Percentiles rank a stretch among this genome's conserved stretches.
Conservation (phyloP, 1,139 yeast genomes). For the Debaryomycetaceae sp. region DNA sequence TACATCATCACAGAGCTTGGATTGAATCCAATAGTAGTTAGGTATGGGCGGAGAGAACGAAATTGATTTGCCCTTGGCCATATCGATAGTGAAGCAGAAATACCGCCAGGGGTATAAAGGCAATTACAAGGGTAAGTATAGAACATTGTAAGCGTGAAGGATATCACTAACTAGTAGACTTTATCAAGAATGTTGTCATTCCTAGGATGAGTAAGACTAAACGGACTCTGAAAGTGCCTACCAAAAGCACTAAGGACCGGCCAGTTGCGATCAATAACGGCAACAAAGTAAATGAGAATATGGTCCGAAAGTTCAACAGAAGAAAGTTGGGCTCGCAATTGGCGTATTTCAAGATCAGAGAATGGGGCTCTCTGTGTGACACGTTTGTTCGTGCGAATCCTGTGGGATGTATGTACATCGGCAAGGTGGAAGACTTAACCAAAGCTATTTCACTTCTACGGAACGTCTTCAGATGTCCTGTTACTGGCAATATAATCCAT, state of each 20-base stretch:
- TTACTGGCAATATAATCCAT: neutral
- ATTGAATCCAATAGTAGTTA: too few species aligned
- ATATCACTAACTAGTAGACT: conserved; percentile 1
- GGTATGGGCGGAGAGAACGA: conserved; percentile 1
- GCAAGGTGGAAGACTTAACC: neutral
- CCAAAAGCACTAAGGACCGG: neutral
- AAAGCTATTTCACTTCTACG: neutral
- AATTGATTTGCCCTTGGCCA: conserved; percentile 12
- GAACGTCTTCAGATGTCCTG: neutral
- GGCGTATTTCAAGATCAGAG: neutral
- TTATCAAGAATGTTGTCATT: conserved; percentile 4
- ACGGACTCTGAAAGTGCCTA: neutral
- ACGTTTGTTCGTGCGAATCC: neutral
- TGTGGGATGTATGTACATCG: neutral
- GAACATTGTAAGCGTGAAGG: neutral
- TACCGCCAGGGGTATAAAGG: conserved; percentile 1
- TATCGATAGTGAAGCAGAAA: conserved; percentile 8
- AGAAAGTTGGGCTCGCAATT: neutral
- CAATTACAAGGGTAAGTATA: conserved; percentile 7
- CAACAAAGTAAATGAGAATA: neutral
- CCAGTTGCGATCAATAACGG: neutral
- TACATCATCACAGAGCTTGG: too few species aligned
- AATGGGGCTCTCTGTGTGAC: neutral
- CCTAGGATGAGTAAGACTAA: neutral
- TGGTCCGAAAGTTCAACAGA: neutral